These are phyloP conservation scores for Takakia lepidozioides DNA, from an alignment of 225 moss, liverwort and hornwort species.

Conservation along the genomic window DNA sequence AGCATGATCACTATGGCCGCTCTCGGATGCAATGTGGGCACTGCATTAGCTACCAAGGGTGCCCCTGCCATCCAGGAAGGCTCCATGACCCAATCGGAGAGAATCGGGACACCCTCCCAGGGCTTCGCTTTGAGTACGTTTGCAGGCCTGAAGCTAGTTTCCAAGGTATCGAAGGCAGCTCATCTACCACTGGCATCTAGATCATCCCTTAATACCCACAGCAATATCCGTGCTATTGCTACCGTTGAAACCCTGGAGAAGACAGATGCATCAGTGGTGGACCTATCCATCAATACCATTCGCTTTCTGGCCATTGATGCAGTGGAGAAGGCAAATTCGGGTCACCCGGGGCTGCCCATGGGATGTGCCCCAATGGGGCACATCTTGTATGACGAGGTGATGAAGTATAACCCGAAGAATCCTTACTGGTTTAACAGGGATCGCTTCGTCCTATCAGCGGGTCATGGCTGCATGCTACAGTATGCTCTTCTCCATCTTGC, in stretches of 20 bases:
- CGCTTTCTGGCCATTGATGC: slow-evolving; percentile 86
- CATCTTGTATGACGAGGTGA: slow-evolving; percentile 93
- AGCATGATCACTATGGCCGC: too few relatives aligned
- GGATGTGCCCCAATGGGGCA: slow-evolving; percentile 99
- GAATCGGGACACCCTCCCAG: slow-evolving; percentile 29
- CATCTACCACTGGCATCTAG: slow-evolving; percentile 5
- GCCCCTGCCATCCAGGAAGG: slow-evolving; percentile 12
- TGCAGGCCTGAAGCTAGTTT: slow-evolving; percentile 44
- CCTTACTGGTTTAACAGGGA: slow-evolving; percentile 86
- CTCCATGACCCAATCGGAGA: slow-evolving; percentile 28
- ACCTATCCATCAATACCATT: slow-evolving; percentile 84
- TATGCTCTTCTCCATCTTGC: slow-evolving; percentile 93
- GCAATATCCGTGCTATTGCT: slow-evolving; percentile 14
- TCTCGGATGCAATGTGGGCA: slow-evolving; percentile 59
- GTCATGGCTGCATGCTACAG: slow-evolving; percentile 94
- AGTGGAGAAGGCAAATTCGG: slow-evolving; percentile 98
- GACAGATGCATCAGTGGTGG: slow-evolving; percentile 62
- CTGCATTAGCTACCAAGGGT: slow-evolving; percentile 40
- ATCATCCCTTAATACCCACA: slow-evolving; percentile 2
- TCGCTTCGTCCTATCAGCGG: slow-evolving; percentile 83
- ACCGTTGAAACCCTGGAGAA: slow-evolving; percentile 79
- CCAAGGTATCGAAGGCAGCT: slow-evolving; percentile 11
- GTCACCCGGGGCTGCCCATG: slow-evolving; percentile 95
- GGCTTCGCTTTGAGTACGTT: slow-evolving; percentile 57
- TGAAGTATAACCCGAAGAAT: slow-evolving; percentile 89